Percentiles rank a stretch among this genome's conserved stretches.
Conservation (phyloP, 2,329 filamentous ascomycete species). For the Pestalotiopsis sp. region DNA sequence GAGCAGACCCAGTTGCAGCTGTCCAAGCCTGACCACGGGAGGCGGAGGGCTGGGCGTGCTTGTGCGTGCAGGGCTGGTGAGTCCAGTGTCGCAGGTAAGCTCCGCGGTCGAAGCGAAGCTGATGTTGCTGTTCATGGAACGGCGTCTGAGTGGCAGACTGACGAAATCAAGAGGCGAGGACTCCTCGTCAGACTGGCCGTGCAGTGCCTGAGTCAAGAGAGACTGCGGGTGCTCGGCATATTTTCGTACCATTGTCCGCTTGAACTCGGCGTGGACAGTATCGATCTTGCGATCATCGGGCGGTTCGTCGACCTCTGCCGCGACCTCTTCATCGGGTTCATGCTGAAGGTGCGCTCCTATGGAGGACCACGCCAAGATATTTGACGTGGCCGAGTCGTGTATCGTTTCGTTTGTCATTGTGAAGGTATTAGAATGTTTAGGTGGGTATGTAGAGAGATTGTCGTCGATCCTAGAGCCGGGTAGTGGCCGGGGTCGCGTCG, state of each 20-base stretch:
- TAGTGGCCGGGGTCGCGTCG: constrained; percentile 3
- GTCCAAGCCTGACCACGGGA: constrained; percentile 53
- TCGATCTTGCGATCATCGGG: constrained; percentile 59
- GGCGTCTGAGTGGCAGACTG: constrained; percentile 43
- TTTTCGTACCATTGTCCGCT: constrained; percentile 46
- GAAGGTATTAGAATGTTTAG: not conserved
- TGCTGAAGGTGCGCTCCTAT: constrained; percentile 43
- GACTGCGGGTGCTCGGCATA: constrained; percentile 68
- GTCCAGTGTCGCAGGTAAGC: constrained; percentile 88
- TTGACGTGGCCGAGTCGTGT: constrained; percentile 38
- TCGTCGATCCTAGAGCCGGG: not conserved
- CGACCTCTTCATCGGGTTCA: constrained; percentile 59
- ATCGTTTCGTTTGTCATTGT: constrained; percentile 37
- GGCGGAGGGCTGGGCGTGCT: constrained; percentile 88
- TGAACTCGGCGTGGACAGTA: constrained; percentile 38
- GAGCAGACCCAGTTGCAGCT: constrained; percentile 33
- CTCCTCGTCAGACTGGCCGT: constrained; percentile 63
- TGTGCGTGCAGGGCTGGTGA: constrained; percentile 86
- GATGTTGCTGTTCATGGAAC: constrained; percentile 76
- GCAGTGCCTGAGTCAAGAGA: constrained; percentile 82
- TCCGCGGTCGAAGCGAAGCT: constrained; percentile 85
- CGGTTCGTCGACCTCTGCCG: constrained; percentile 83
- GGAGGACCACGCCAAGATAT: constrained; percentile 46
- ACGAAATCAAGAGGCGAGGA: constrained; percentile 36
- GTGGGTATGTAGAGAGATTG: not conserved